A percentile compares a stretch with the other conserved stretches of the same genome.
Conservation (phyloP, 345 rosid genomes). For the Eucalyptus globulus region DNA sequence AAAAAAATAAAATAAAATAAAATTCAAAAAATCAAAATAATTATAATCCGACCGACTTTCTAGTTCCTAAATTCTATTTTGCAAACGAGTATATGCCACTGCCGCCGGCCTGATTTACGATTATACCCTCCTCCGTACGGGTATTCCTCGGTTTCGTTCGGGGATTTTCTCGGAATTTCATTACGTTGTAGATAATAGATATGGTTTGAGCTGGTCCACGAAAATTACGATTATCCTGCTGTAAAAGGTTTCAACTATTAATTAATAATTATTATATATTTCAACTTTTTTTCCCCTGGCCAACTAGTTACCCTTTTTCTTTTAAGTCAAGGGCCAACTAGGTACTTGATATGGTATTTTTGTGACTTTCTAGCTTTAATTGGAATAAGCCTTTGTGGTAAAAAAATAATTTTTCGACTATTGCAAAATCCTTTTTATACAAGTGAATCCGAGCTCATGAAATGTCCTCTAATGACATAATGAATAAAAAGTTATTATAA, state of each 20-base stretch:
- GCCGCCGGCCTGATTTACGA: background rate
- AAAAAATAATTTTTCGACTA: background rate
- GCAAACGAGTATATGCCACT: background rate
- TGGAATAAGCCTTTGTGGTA: background rate
- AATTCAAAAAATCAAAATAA: background rate
- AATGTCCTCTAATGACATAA: background rate
- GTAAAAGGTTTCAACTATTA: background rate
- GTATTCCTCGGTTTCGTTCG: background rate
- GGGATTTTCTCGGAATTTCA: background rate
- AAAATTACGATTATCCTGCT: background rate
- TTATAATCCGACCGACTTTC: background rate
- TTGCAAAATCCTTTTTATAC: background rate
- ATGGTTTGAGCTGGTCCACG: background rate
- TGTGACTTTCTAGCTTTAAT: background rate
- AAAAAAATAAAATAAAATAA: background rate
- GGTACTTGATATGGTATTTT: background rate
- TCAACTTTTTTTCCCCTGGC: background rate
- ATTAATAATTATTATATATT: background rate
- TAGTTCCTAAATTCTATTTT: background rate
- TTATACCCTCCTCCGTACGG: background rate
- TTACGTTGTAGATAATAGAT: background rate
- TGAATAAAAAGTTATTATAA: background rate
- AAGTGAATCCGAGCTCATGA: background rate
- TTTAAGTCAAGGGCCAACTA: background rate
- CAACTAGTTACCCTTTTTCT: background rate